A percentile compares a stretch with the other conserved stretches of the same genome.
Conservation (phyloP, 192 early-diverging fungal species). For the Entophlyctis luteolus region DNA sequence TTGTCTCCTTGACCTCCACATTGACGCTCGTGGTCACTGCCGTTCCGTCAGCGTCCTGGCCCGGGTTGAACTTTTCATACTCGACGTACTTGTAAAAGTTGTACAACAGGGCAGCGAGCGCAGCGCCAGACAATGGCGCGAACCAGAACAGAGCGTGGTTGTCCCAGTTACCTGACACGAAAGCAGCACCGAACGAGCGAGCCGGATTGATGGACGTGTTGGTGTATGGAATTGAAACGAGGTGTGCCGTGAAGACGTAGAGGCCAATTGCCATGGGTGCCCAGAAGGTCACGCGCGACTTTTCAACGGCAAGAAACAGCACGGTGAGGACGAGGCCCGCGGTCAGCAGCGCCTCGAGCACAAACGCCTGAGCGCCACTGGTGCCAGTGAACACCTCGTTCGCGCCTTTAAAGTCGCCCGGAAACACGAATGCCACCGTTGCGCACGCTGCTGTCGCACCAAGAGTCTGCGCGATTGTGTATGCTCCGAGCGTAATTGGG, state of each 20-base stretch:
- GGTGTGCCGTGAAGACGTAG: constrained; percentile 40
- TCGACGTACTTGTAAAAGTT: constrained; percentile 21
- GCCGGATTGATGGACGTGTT: constrained; percentile 64
- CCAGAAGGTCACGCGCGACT: constrained; percentile 30
- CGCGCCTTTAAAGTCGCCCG: constrained; percentile 30
- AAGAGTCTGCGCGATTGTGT: constrained; percentile 53
- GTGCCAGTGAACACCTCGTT: constrained; percentile 18
- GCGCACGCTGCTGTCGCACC: constrained; percentile 53
- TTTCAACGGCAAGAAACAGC: constrained; percentile 44
- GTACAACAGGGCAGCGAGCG: constrained; percentile 36
- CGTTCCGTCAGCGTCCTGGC: constrained; percentile 24
- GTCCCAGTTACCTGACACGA: constrained; percentile 41
- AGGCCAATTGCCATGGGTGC: constrained; percentile 40
- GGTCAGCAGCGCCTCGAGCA: constrained; percentile 43
- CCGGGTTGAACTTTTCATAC: constrained; percentile 30
- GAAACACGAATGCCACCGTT: constrained; percentile 28
- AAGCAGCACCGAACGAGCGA: constrained; percentile 54
- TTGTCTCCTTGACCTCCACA: neutral
- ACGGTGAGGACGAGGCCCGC: constrained; percentile 35
- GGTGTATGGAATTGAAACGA: constrained; percentile 39
- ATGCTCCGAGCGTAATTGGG: constrained; percentile 29
- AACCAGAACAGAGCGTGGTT: constrained; percentile 31
- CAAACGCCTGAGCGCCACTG: constrained; percentile 22
- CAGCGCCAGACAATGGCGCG: constrained; percentile 43
- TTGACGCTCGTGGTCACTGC: neutral